These are phyloP conservation scores for Tuber brumale DNA, from an alignment of 495 filamentous ascomycete genomes.

Conservation along the genomic window DNA sequence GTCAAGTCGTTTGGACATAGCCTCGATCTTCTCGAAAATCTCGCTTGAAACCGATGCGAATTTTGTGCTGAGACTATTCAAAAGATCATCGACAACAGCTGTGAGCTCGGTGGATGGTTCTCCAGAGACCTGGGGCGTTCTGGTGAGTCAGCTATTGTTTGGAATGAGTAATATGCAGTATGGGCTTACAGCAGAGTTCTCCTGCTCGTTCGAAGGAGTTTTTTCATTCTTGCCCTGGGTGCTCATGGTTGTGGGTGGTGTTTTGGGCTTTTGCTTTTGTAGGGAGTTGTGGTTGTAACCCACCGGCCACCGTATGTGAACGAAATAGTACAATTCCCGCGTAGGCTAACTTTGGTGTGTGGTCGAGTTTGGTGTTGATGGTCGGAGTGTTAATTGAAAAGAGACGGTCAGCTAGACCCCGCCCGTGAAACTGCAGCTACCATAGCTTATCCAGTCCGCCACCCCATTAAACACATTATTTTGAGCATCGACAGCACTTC, in stretches of 20 bases:
- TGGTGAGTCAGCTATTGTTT: neutral
- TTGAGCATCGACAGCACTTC: neutral
- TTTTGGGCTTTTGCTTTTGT: neutral
- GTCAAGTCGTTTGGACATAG: constrained; percentile 85
- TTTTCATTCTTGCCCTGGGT: neutral
- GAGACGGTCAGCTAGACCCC: neutral
- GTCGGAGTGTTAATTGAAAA: neutral
- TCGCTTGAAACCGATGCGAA: constrained; percentile 50
- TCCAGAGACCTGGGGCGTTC: constrained; percentile 40
- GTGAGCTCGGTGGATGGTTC: constrained; percentile 53
- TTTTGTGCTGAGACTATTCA: constrained; percentile 75
- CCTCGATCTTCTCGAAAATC: constrained; percentile 90
- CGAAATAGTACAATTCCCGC: neutral
- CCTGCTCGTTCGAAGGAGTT: constrained; percentile 7
- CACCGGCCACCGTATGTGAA: neutral
- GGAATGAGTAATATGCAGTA: neutral
- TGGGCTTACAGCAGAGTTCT: constrained; percentile 29
- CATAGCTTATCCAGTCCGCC: neutral
- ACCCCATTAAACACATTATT: neutral
- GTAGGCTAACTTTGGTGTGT: neutral
- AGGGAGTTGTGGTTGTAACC: neutral
- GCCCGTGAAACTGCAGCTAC: neutral
- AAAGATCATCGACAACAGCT: constrained; percentile 47
- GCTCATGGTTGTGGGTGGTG: neutral
- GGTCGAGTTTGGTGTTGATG: neutral